Evolutionary conservation across 2,329 filamentous ascomycete species (phyloP), one percentile per base, ranked within the genome.

Genomic region (Dothideomycetes sp.): DNA sequence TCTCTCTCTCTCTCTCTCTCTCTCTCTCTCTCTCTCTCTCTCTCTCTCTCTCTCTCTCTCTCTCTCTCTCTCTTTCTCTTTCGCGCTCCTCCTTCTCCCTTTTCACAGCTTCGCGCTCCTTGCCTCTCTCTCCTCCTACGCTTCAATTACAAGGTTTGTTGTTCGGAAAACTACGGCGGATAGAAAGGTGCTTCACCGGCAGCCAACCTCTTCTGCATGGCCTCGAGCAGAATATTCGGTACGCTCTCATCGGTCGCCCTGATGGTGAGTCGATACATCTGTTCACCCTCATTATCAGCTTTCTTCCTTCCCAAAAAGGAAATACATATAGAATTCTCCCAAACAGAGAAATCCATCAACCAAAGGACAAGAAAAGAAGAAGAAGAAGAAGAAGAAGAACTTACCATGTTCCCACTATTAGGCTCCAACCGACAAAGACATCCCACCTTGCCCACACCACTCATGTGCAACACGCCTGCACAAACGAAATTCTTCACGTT

Each of bases 211-310:
- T 89, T 84, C 57, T 93, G 83, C 86, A 98, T 94, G 44, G 84
- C 67, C 61, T 85, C 88, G 54, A 91, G 68, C 43, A 98, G 60
- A 15, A 89, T 72, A 2, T 76, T 73, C 6, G 91, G 87, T 0
- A 98, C 85, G 22, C 71, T 76, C 56, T 96, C 91, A 55, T 96
- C 89, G 1, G 91, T 98, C 5, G 89, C 91, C 47, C 91, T 77
- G 52, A 98, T 82, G 0, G 91, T 98, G 46, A 96, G 71, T 39
- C 91, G 88, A 54, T 93, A 84, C 86, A 95, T 95, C 91, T 95
- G 51, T 6, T 46, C 8, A 36, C 7, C 7, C 3, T 18, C 27
- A 19, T 34, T 35, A 38, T 54, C 25, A 55, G 43, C 25, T 30
- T 43, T 36, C 19, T 17, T 25, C 23, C 23, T 25, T 12, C 7